Evolutionary conservation across 2,329 filamentous ascomycete species (phyloP).

Genomic region (Domatiomyces globalis): DNA sequence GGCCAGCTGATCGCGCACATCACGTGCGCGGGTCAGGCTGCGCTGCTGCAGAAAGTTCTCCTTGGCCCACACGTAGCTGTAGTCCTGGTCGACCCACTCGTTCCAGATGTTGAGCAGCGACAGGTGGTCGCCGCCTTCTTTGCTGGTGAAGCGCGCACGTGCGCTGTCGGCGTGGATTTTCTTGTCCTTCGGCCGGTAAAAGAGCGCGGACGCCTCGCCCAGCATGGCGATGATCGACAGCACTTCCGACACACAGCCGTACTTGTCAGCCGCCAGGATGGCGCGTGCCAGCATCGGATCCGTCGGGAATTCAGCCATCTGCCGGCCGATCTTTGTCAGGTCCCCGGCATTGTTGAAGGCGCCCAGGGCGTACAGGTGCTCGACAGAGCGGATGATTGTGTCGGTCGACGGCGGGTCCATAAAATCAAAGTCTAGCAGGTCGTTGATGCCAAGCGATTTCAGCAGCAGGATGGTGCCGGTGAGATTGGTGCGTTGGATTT

Average conservation of each 20-base stretch:
- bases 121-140: constrained; percentile 80
- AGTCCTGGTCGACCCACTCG: constrained; percentile 88
- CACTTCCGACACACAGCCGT: constrained; percentile 87
- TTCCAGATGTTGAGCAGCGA: constrained; percentile 88
- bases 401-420: constrained; percentile 90
- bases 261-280: constrained; percentile 74
- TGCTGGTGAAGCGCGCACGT: constrained; percentile 72
- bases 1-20: constrained; percentile 81
- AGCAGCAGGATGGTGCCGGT: constrained; percentile 87
- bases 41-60: constrained; percentile 93
- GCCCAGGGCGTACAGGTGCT: constrained; percentile 81
- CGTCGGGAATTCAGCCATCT: constrained; percentile 90
- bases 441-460: constrained; percentile 86
- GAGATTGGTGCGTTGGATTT: constrained; percentile 86
- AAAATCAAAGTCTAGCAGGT: constrained; percentile 92
- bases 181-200: constrained; percentile 93
- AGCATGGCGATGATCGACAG: constrained; percentile 91
- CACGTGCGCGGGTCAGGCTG: constrained; percentile 72
- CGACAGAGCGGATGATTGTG: constrained; percentile 73
- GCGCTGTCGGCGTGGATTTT: constrained; percentile 91
- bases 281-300: constrained; percentile 85
- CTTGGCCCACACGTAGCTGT: constrained; percentile 69
- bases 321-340: constrained; percentile 76
- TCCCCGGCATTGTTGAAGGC: constrained; percentile 79
- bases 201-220: constrained; percentile 72